Percentiles rank a stretch among this genome's conserved stretches.
Evolutionary conservation across 2,329 filamentous ascomycete species (phyloP).

Genomic region (Drechslerella dactyloides): DNA sequence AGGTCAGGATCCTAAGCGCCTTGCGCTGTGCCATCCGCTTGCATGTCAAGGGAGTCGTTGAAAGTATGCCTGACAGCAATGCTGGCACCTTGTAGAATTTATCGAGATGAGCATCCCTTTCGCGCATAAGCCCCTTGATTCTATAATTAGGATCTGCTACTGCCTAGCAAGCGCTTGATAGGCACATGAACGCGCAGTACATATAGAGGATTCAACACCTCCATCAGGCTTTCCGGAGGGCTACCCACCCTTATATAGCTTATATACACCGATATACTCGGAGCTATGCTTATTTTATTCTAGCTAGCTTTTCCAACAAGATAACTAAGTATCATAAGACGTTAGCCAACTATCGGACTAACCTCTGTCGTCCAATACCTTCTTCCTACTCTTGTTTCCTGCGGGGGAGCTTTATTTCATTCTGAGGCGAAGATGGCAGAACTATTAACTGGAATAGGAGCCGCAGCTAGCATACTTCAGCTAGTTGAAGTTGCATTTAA

Average conservation of each 20-base stretch:
- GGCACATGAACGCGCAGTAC: no score
- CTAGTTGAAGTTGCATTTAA: slow-evolving; percentile 1
- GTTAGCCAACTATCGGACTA: not conserved
- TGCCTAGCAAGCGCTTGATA: no score
- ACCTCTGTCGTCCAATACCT: not conserved
- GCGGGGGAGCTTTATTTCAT: not conserved
- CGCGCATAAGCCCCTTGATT: not conserved
- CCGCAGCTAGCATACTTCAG: not conserved
- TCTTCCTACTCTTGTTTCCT: not conserved
- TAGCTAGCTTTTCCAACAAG: not conserved
- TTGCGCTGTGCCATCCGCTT: not conserved
- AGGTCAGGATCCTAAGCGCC: not conserved
- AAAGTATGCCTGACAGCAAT: not conserved
- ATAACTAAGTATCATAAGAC: not conserved
- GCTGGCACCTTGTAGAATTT: not conserved
- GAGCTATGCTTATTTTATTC: not conserved
- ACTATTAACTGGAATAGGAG: not conserved
- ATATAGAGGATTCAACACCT: no score
- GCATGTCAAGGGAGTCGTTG: not conserved
- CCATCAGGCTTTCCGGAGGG: not conserved
- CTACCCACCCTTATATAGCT: not conserved
- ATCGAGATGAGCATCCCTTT: not conserved
- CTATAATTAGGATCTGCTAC: not conserved
- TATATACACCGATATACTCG: not conserved
- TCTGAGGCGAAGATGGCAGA: not conserved